Evolutionary conservation across 1,284 basidiomycete genomes (phyloP), one percentile per base, ranked within the genome.

Genomic region (Athelia sp.): DNA sequence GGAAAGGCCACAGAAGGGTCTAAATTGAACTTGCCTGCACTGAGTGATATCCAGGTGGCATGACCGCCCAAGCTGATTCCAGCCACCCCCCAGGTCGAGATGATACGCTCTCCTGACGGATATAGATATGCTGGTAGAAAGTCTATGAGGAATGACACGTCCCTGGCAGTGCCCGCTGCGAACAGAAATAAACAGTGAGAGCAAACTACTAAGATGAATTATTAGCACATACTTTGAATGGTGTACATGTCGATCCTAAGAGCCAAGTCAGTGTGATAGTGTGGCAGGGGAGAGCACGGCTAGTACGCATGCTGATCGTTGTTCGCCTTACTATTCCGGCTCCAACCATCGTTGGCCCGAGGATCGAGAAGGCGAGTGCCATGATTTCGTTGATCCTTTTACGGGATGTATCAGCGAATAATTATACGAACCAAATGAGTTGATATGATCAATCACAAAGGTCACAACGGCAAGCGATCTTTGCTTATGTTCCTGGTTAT

Each of bases 21-120:
- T 19, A 23, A 26, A 48, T 17, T 15, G 24, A 13, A 53, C 72
- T 38, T 61, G 82, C 86, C 86, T 54, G 80, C 71, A n/a, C 69
- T 64, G 34, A 91, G 72, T 1, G 75, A 70, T 31, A 88, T 75
- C 90, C 90, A 93, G 0, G 83, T 73, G 0, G 87, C 74, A 59
- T 93, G 90, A 0, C 89, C 90, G 0, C 90, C 90, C 0, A 93
- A 75, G 54, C 84, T 87, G 54, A 86, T 76, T 0, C 90, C 90
- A 1, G 76, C 74, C 1, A 84, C 68, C 4, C 82, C 81, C 82
- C 84, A 95, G 52, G 82, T 75, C 3, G 70, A 73, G 36, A 96
- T 78, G 4, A 58, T 63, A 11, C 81, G 73, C 55, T 93, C 84
- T 13, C 73, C 82, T 18, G 71, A 60, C 0, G 91, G 91, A 62